Conservation (phyloP, 306 rosid genomes). For the Cucurbita maxima region DNA sequence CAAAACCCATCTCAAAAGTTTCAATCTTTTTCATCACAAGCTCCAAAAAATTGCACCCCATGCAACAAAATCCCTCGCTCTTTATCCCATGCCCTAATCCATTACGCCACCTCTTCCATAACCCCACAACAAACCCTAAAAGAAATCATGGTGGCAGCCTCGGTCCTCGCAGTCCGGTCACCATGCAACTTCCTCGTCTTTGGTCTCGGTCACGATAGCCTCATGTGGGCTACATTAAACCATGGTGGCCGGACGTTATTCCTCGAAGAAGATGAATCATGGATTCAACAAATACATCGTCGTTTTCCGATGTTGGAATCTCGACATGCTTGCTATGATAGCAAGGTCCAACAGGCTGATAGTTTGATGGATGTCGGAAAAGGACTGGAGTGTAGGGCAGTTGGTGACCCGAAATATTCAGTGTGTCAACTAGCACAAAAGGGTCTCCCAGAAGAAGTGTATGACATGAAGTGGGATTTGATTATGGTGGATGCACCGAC, state of each 20-base stretch:
- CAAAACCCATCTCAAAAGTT: constrained; percentile 15
- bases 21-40: background rate
- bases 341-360: constrained; percentile 57
- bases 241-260: constrained; percentile 48
- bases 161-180: constrained; percentile 31
- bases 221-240: constrained; percentile 71
- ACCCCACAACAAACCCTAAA: constrained; percentile 63
- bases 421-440: constrained; percentile 47
- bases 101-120: constrained; percentile 58
- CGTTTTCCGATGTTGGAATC: constrained; percentile 44
- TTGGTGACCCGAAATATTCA: constrained; percentile 32
- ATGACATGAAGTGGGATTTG: constrained; percentile 55
- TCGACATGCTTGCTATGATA: constrained; percentile 39
- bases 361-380: constrained; percentile 40
- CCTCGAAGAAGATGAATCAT: constrained; percentile 58
- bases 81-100: constrained; percentile 39
- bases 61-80: constrained; percentile 43
- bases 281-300: constrained; percentile 44
- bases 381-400: constrained; percentile 44
- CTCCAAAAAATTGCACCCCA: constrained; percentile 8
- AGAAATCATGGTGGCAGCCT: constrained; percentile 45
- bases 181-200: constrained; percentile 76
- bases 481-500: constrained; percentile 89
- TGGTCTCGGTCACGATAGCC: constrained; percentile 73
- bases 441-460: constrained; percentile 35